Evolutionary conservation across 1,284 basidiomycete species (phyloP).

Genomic region (Cryptococcus maquisensis): DNA sequence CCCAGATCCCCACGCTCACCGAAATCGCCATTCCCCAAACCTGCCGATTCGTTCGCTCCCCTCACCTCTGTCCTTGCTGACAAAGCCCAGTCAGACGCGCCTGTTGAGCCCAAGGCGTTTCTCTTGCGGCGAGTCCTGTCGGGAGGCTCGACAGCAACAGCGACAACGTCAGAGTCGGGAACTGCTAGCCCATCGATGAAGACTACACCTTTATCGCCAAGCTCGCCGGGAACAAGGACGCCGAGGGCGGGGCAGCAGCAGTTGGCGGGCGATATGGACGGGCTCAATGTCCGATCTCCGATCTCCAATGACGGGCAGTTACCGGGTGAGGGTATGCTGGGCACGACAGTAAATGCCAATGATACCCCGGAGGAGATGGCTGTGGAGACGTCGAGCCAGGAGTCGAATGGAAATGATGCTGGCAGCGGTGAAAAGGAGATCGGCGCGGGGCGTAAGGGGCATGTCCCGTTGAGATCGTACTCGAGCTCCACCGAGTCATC

Average conservation of each 20-base stretch:
- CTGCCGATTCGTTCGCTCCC: conserved; percentile 6
- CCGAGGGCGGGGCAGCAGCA: conserved; percentile 20
- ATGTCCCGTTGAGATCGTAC: conserved; percentile 1
- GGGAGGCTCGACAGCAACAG: conserved; percentile 17
- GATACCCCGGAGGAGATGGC: not conserved
- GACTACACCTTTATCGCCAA: conserved; percentile 20
- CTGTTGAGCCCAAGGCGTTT: not conserved
- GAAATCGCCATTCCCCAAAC: conserved; percentile 4
- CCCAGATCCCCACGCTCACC: conserved; percentile 8
- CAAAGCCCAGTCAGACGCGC: conserved; percentile 3
- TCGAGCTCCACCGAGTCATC: conserved; percentile 39
- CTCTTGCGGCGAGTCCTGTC: conserved; percentile 25
- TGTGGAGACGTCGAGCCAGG: not conserved
- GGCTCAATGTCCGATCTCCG: conserved; percentile 23
- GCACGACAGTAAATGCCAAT: not conserved
- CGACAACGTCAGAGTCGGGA: conserved; percentile 2
- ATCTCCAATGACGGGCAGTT: not conserved
- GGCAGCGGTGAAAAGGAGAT: not conserved
- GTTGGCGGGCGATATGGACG: conserved; percentile 19
- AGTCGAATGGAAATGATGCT: not conserved
- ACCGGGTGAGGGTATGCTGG: not conserved
- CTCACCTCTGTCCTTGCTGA: conserved; percentile 11
- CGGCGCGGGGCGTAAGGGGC: not conserved
- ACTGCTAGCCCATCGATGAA: conserved; percentile 9
- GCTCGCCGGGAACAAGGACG: conserved; percentile 24